phyloP scores from a whole-genome alignment of 306 rosid species.

The Sicyos edulis region DNA sequence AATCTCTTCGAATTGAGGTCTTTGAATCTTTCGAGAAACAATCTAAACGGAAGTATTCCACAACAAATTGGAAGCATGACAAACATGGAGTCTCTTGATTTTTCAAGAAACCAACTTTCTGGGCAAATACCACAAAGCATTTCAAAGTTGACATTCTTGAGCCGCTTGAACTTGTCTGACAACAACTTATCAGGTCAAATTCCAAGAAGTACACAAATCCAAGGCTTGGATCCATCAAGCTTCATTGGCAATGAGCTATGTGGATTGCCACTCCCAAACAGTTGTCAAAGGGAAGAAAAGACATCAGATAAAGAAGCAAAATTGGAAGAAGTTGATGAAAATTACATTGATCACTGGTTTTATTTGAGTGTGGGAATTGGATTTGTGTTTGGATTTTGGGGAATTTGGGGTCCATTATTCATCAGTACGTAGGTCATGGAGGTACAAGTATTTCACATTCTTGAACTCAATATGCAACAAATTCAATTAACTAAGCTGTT shows the following conservation, averaged over 20 bases:
- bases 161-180: slow-evolving; percentile 19
- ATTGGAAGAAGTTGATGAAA: not conserved
- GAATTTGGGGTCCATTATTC: slow-evolving; percentile 7
- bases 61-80: too few relatives aligned
- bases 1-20: too few relatives aligned
- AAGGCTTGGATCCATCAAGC: not conserved
- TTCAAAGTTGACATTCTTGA: slow-evolving; percentile 15
- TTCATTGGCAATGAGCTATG: slow-evolving; percentile 12
- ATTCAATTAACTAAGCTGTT: not conserved
- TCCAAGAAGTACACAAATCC: slow-evolving; percentile 21
- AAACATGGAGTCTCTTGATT: too few relatives aligned
- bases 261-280: not conserved
- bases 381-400: slow-evolving; percentile 13
- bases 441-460: accelerated
- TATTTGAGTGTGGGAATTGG: not conserved
- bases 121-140: not conserved
- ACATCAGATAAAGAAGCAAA: too few relatives aligned
- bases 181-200: slow-evolving; percentile 16
- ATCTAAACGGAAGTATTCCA: too few relatives aligned
- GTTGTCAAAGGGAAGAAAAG: not conserved
- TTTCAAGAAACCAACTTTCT: too few relatives aligned
- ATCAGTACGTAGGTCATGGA: not conserved
- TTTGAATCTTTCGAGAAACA: too few relatives aligned
- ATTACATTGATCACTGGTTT: not conserved
- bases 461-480: not conserved